phyloP scores from a whole-genome alignment of 371 early-diverging fungal species.

The Dichotomocladium elegans region DNA sequence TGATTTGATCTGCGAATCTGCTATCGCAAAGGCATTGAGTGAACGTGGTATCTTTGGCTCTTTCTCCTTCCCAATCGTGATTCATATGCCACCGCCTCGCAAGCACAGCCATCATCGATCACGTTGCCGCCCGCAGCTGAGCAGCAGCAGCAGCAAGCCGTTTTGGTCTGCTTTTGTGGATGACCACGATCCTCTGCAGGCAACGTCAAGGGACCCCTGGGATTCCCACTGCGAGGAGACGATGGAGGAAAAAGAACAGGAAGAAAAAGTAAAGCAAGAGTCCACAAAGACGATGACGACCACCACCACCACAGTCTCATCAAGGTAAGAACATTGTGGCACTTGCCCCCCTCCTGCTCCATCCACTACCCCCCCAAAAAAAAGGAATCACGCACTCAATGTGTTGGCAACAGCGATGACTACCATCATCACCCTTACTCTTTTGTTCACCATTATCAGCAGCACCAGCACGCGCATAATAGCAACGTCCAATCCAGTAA shows the following conservation, averaged over 20 bases:
- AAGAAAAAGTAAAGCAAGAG: too few relatives aligned
- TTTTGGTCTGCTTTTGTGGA: too few relatives aligned
- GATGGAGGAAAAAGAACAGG: too few relatives aligned
- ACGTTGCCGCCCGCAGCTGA: background rate
- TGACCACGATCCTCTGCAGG: background rate
- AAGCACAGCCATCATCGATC: background rate
- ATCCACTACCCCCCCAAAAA: background rate
- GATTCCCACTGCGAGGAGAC: too few relatives aligned
- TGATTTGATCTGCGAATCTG: slow-evolving; percentile 2
- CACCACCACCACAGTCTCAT: background rate
- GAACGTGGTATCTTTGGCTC: slow-evolving; percentile 3
- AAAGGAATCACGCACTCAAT: background rate
- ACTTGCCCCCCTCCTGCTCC: too few relatives aligned
- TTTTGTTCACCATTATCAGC: background rate
- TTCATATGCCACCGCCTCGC: slow-evolving; percentile 1
- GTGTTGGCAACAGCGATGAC: background rate
- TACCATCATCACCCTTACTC: background rate
- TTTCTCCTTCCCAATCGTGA: background rate
- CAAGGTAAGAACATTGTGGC: background rate
- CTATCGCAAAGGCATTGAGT: slow-evolving; percentile 4
- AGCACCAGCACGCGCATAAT: background rate
- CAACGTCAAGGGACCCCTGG: background rate
- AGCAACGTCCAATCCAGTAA: background rate
- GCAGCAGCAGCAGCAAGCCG: too few relatives aligned
- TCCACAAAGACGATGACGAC: background rate